These are phyloP conservation scores for Fusarium denticulatum DNA, from an alignment of 2,329 filamentous ascomycete genomes.

Conservation along the genomic window DNA sequence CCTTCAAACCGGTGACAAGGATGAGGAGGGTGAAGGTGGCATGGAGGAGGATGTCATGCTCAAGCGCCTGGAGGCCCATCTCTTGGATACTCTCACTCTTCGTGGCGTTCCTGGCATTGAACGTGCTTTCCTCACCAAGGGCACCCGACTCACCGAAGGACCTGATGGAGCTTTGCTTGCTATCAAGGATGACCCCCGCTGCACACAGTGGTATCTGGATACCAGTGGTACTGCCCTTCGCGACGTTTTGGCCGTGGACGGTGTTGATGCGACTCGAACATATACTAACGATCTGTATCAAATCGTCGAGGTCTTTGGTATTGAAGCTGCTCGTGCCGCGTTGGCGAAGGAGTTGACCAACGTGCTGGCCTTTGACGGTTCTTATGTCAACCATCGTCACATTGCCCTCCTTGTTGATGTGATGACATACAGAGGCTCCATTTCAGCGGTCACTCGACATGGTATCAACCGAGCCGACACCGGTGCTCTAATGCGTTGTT, in stretches of 20 bases:
- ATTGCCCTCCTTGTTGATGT: constrained; percentile 94
- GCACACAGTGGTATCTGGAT: constrained; percentile 95
- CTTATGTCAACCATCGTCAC: constrained; percentile 98
- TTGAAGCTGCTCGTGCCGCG: constrained; percentile 89
- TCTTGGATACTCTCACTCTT: constrained; percentile 89
- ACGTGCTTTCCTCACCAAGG: constrained; percentile 91
- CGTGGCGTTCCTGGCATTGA: constrained; percentile 91
- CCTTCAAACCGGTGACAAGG: constrained; percentile 73
- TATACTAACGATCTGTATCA: constrained; percentile 97
- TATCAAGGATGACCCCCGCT: constrained; percentile 76
- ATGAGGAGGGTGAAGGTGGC: constrained; percentile 68
- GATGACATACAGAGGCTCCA: constrained; percentile 93
- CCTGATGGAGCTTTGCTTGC: constrained; percentile 78
- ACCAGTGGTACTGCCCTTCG: constrained; percentile 90
- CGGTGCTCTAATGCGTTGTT: constrained; percentile 98
- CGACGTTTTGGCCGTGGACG: constrained; percentile 84
- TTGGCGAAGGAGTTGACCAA: constrained; percentile 89
- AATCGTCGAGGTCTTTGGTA: constrained; percentile 93
- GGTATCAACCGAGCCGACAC: constrained; percentile 99
- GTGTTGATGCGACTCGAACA: constrained; percentile 85
- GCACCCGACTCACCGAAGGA: constrained; percentile 72
- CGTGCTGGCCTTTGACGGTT: constrained; percentile 97
- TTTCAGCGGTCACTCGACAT: constrained; percentile 97
- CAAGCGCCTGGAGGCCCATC: constrained; percentile 89
- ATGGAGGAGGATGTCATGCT: constrained; percentile 92